These are phyloP conservation scores for Cyclotella sp. DNA, from an alignment of 108 stramenopile species.

Conservation along the genomic window DNA sequence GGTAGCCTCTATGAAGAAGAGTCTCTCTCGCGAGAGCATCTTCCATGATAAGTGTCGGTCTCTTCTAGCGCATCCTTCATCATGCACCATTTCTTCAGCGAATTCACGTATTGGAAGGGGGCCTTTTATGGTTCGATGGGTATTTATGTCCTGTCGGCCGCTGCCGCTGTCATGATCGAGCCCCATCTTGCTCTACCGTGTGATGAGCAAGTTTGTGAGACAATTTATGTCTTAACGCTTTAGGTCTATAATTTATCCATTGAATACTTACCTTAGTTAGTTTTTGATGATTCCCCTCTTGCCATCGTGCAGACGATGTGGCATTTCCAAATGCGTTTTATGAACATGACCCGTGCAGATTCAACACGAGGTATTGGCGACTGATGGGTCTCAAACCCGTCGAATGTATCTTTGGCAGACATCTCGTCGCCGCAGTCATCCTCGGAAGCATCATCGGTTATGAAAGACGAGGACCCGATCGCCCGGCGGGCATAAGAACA, in stretches of 20 bases:
- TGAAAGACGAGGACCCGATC: constrained; percentile 88
- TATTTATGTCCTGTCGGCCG: constrained; percentile 27
- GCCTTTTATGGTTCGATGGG: constrained; percentile 12
- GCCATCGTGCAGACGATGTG: not conserved
- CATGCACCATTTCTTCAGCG: constrained; percentile 30
- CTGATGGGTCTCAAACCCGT: constrained; percentile 63
- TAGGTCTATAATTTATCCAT: not conserved
- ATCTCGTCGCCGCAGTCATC: constrained; percentile 62
- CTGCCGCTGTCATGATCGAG: constrained; percentile 28
- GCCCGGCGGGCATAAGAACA: constrained; percentile 93
- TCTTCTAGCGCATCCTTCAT: too few species aligned
- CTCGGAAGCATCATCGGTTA: constrained; percentile 83
- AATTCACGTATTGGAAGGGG: constrained; percentile 21
- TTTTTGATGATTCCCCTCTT: not conserved
- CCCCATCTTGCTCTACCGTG: constrained; percentile 32
- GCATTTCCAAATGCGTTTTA: constrained; percentile 67
- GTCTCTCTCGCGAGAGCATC: too few species aligned
- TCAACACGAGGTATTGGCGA: constrained; percentile 38
- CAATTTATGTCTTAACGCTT: not conserved
- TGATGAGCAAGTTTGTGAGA: constrained; percentile 21
- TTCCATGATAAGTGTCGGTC: too few species aligned
- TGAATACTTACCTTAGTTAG: not conserved
- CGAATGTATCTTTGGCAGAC: constrained; percentile 78
- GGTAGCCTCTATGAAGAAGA: too few species aligned
- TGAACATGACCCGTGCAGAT: constrained; percentile 55